Evolutionary conservation across 768 basidiomycete species (phyloP), one percentile per base, ranked within the genome.

Genomic region (Collybiopsis confluens): DNA sequence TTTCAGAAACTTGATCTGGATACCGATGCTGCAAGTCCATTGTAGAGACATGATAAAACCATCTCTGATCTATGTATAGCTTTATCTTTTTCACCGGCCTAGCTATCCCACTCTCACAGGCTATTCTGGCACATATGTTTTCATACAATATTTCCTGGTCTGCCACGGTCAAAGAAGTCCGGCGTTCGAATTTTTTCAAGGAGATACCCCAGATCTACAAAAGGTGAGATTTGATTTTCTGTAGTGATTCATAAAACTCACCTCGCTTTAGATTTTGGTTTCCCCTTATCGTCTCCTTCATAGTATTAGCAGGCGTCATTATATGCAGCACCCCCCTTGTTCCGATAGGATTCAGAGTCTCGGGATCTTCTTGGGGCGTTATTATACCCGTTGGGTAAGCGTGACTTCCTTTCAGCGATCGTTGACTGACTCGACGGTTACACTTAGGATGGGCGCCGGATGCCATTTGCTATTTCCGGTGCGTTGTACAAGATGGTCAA

Each of bases 101-200:
- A 45, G 84, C 83, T 52, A 79, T 89, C 57, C 89, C 88, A 54
- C 73, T 91, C 38, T 73, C 77, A 26, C 75, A 77, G 23, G 81
- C 86, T 1, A 70, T 88, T 28, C 73, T 88, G 18, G 82, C 86
- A 1, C 85, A 88, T 59, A 54, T 86, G 69, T 86, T 88, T 67
- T 86, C 84, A 6, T 87, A 86, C 70, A 85, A 88, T 66, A 87
- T 87, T 61, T 79, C 79, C 8, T 91, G 89, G 90, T 79, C 81
- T 23, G 83, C 88, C 4, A 91, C 89, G 3, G 80, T 80, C 60
- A 90, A 91, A 79, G 88, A 90, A 67, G 90, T 94, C 40, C 86
- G 92, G 68, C 77, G 82, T 44, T 90, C 88, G 4, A 94, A 93
- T 65, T 93, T 96, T 75, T 93, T 89, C 80, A 81, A 87, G 51